phyloP scores from a whole-genome alignment of 495 filamentous ascomycete genomes.

The Aspergillus panamensis region DNA sequence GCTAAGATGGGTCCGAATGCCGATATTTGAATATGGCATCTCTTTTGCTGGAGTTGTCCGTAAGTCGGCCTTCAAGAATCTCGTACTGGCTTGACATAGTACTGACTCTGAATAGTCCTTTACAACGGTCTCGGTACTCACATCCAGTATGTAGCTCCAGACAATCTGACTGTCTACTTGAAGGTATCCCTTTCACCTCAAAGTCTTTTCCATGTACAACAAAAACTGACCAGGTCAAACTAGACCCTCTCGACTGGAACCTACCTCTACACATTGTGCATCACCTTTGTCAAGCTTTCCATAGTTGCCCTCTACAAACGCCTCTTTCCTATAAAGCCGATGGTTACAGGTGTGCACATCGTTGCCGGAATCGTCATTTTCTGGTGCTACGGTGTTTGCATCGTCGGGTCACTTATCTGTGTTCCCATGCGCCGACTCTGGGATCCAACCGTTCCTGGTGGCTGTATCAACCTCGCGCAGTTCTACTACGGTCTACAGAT shows the following conservation, averaged over 20 bases:
- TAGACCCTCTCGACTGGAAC: constrained; percentile 11
- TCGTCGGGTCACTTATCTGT: constrained; percentile 36
- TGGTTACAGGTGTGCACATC: constrained; percentile 27
- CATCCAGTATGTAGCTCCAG: constrained; percentile 6
- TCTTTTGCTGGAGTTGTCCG: constrained; percentile 17
- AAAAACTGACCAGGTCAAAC: not conserved
- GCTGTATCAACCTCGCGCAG: constrained; percentile 32
- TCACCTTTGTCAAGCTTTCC: constrained; percentile 40
- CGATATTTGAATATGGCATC: constrained; percentile 17
- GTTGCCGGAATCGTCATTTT: constrained; percentile 30
- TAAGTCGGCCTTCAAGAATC: constrained; percentile 3
- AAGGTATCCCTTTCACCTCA: constrained; percentile 4
- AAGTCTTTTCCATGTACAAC: not conserved
- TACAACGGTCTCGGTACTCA: constrained; percentile 20
- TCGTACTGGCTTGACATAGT: no score
- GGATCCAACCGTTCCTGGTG: constrained; percentile 23
- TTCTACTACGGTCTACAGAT: constrained; percentile 41
- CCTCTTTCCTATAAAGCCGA: constrained; percentile 30
- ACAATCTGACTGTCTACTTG: constrained; percentile 12
- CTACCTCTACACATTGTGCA: constrained; percentile 30
- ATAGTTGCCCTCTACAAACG: constrained; percentile 43
- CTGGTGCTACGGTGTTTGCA: constrained; percentile 33
- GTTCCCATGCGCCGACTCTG: constrained; percentile 34
- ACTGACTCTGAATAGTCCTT: constrained; percentile 6
- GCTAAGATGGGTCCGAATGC: not conserved